Base-by-base conservation (phyloP, 495 filamentous ascomycete species). In the Penicillium coffeae region DNA sequence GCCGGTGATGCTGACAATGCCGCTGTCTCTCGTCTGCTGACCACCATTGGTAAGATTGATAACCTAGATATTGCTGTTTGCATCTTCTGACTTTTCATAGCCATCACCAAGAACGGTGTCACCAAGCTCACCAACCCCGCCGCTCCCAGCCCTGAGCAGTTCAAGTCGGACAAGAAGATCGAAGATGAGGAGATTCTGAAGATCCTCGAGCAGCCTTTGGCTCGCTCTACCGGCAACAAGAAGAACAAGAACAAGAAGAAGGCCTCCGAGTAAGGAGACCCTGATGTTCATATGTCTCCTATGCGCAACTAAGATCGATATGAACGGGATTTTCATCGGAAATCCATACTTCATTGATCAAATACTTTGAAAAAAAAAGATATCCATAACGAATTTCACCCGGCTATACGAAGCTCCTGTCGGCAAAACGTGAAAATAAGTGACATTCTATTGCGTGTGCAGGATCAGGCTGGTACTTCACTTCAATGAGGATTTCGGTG, bases 91-190 rank as follows among this genome's bases (percentile, higher is more conserved):
- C 50, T 59, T 32, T 3, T 44, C 25, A 15, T 48, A 96, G 94
- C 90, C 46, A 92, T 97, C 72, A 97, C 92, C 50, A 98, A 97
- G 84, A 94, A 96, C 67, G 93, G 93, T 57, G 70, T 98, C 64
- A 86, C 84, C 58, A 88, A 87, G 67, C 71, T 98, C 20, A 83
- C 88, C 34, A 83, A 80, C 6, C 86, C 93, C 18, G 81, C 86
- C 47, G 66, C 81, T 8, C 71, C 80, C 15, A 88, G 96, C 57
- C 61, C 93, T 38, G 75, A 75, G 59, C 87, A 90, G 70, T 79
- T 83, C 78, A 89, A 92, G 78, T 84, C 87, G 2, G 89, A 97
- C 68, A 96, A 98, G 81, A 96, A 96, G 82, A 93, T 98, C 64
- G 87, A 84, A 48, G 91, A 97, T 59, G 88, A 93, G 69, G 90